Evolutionary conservation across 2,329 filamentous ascomycete genomes (phyloP).

Genomic region (Calycina marina): DNA sequence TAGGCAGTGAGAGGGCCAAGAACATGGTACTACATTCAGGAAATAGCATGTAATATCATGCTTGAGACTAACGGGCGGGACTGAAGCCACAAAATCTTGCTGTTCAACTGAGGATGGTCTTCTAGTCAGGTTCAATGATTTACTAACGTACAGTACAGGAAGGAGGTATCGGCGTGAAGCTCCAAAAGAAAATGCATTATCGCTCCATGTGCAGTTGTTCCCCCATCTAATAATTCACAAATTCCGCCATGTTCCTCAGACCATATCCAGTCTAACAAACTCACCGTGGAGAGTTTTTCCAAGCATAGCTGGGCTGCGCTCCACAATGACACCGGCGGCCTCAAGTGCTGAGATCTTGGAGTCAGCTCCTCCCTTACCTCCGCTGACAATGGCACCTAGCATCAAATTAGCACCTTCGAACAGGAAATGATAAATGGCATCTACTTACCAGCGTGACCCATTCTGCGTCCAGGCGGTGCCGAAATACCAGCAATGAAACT

Average conservation of each 20-base stretch:
- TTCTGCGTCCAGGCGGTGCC: constrained; percentile 86
- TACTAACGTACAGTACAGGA: constrained; percentile 23
- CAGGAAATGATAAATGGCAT: not conserved
- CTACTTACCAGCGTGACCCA: constrained; percentile 79
- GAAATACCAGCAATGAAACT: constrained; percentile 98
- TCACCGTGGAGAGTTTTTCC: constrained; percentile 90
- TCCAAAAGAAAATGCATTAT: constrained; percentile 19
- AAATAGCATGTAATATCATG: too few relatives aligned
- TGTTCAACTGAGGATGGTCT: too few relatives aligned
- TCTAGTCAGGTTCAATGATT: too few relatives aligned
- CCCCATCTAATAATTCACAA: constrained; percentile 16
- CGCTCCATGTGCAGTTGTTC: constrained; percentile 14
- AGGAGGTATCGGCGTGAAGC: constrained; percentile 20
- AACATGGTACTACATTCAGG: too few relatives aligned
- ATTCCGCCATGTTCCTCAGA: constrained; percentile 38
- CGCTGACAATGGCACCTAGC: constrained; percentile 73
- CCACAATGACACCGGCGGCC: constrained; percentile 85
- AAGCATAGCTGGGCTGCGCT: constrained; percentile 81
- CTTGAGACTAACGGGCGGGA: too few relatives aligned
- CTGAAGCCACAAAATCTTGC: too few relatives aligned
- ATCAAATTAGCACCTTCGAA: not conserved
- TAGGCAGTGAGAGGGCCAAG: too few relatives aligned
- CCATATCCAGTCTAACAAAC: constrained; percentile 89
- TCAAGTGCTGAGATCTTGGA: constrained; percentile 95
- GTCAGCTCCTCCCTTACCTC: constrained; percentile 94